A percentile compares a stretch with the other conserved stretches of the same genome.
Evolutionary conservation across 805 yeast genomes (phyloP).

Genomic region (Candida sonorensis): DNA sequence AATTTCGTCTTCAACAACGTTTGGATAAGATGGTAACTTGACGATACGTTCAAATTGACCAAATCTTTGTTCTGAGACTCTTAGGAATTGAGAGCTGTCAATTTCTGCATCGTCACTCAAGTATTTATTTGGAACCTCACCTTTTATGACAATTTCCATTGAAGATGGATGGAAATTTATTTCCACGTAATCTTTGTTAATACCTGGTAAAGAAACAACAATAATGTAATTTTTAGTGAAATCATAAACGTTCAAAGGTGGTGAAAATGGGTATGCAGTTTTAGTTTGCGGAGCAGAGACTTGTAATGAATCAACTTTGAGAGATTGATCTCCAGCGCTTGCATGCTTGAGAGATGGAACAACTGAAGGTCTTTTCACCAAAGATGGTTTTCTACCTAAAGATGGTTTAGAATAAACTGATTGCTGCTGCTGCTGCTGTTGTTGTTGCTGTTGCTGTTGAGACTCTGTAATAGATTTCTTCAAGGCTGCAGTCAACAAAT

Average conservation of each 20-base stretch:
- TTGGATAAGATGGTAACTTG: slow-evolving; percentile 48
- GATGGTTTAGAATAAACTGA: no score
- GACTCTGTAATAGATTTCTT: no score
- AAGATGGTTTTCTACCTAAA: no score
- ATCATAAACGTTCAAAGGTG: slow-evolving; percentile 54
- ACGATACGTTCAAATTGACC: slow-evolving; percentile 54
- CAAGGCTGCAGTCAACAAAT: no score
- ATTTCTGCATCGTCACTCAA: slow-evolving; percentile 28
- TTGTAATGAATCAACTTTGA: slow-evolving; percentile 32
- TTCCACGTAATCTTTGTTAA: slow-evolving; percentile 42
- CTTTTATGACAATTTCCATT: slow-evolving; percentile 46
- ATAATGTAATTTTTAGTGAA: slow-evolving; percentile 37
- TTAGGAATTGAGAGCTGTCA: slow-evolving; percentile 28
- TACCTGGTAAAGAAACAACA: slow-evolving; percentile 54
- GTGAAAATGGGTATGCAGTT: slow-evolving; percentile 44
- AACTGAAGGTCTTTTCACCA: slow-evolving; percentile 10
- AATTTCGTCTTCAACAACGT: slow-evolving; percentile 45
- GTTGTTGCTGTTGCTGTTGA: background rate
- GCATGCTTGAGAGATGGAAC: slow-evolving; percentile 14
- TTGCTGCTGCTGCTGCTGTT: no score
- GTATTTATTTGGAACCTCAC: slow-evolving; percentile 35
- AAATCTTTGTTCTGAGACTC: slow-evolving; percentile 46
- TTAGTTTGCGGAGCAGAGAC: slow-evolving; percentile 39
- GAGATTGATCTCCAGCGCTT: slow-evolving; percentile 8
- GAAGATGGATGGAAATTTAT: slow-evolving; percentile 55